Evolutionary conservation across 2,329 filamentous ascomycete genomes (phyloP).

Genomic region (Teratosphaeria gauchensis): DNA sequence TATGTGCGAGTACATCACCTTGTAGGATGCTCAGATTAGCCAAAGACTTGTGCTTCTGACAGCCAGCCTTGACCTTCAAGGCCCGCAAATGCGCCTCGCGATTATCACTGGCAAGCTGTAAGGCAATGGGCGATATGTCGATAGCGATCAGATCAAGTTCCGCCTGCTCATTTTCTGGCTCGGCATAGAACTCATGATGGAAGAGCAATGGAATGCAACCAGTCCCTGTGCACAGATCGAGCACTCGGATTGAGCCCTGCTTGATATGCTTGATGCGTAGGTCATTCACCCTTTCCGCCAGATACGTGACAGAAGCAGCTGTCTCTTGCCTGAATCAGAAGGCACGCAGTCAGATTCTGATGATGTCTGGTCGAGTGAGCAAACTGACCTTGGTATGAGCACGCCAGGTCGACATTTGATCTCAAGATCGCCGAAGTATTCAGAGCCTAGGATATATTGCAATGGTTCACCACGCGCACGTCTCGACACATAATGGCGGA

Average conservation of each 20-base stretch:
- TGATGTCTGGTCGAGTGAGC: not conserved
- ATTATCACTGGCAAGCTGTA: constrained; percentile 27
- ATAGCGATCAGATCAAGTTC: constrained; percentile 53
- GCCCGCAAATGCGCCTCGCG: not conserved
- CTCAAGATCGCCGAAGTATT: constrained; percentile 78
- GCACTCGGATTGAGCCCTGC: constrained; percentile 43
- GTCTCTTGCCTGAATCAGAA: constrained; percentile 34
- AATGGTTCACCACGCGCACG: constrained; percentile 61
- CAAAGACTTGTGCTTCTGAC: not conserved
- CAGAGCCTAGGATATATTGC: constrained; percentile 80
- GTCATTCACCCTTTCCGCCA: constrained; percentile 13
- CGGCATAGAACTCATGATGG: constrained; percentile 47
- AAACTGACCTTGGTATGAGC: constrained; percentile 63
- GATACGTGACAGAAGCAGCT: constrained; percentile 30
- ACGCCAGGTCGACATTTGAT: constrained; percentile 69
- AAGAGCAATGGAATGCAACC: constrained; percentile 81
- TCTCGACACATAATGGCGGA: constrained; percentile 21
- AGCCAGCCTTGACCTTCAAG: not conserved
- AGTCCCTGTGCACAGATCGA: constrained; percentile 85
- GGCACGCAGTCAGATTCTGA: constrained; percentile 6
- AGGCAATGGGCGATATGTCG: constrained; percentile 59
- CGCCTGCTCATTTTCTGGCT: constrained; percentile 8
- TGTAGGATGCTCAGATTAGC: constrained; percentile 21
- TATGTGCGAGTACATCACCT: constrained; percentile 25
- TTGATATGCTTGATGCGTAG: not conserved